phyloP scores from a whole-genome alignment of 345 rosid species.

The Melaleuca alternifolia region DNA sequence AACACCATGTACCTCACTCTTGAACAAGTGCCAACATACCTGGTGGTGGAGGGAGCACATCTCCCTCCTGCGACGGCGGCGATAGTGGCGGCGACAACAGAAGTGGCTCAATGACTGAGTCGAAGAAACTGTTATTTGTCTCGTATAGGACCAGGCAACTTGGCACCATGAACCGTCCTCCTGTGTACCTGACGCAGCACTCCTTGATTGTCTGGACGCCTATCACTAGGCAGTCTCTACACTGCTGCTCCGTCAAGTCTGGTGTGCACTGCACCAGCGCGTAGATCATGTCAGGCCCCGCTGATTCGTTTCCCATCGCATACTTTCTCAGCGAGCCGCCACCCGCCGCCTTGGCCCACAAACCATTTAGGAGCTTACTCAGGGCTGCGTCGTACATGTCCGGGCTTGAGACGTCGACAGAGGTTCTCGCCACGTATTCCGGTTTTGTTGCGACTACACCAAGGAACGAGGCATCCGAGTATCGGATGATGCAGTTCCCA shows the following conservation, averaged over 20 bases:
- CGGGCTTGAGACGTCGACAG: neutral
- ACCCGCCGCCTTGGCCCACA: neutral
- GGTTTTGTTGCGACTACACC: neutral
- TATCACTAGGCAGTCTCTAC: neutral
- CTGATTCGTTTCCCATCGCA: neutral
- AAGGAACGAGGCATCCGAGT: neutral
- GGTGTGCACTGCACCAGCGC: neutral
- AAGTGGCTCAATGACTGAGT: no score
- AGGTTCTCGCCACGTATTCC: accelerated
- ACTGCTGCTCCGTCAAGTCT: neutral
- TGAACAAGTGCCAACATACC: no score
- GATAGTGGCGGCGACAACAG: no score
- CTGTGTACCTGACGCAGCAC: neutral
- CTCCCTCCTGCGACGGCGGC: no score
- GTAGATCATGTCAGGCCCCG: neutral
- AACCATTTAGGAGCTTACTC: neutral
- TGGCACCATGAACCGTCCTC: neutral
- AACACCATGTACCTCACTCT: neutral
- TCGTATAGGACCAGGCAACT: no score
- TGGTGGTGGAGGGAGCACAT: no score
- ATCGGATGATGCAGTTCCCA: neutral
- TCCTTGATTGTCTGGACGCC: neutral
- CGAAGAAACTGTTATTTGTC: no score
- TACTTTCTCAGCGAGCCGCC: neutral
- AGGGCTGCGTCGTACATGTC: neutral